These are phyloP conservation scores for Porodaedalea pini DNA, from an alignment of 1,284 basidiomycete genomes.

Conservation along the genomic window DNA sequence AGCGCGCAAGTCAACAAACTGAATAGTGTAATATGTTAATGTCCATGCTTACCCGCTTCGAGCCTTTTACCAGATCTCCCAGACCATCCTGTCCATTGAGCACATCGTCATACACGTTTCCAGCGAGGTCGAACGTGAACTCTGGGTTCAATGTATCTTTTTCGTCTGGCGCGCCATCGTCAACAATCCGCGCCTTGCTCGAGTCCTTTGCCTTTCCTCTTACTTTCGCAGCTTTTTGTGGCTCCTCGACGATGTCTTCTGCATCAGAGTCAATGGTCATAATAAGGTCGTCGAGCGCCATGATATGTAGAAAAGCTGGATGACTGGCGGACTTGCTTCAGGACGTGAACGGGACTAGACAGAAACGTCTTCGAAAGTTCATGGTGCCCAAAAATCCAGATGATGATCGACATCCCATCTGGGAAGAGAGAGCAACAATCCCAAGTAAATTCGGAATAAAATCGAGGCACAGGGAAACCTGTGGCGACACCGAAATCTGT, in stretches of 20 bases:
- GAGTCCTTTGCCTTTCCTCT: conserved; percentile 25
- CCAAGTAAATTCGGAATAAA: background rate
- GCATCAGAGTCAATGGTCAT: conserved; percentile 81
- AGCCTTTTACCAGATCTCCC: conserved; percentile 57
- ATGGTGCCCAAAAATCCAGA: background rate
- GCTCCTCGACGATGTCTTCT: conserved; percentile 41
- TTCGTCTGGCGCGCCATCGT: conserved; percentile 26
- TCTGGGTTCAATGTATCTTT: conserved; percentile 74
- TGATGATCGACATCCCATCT: conserved; percentile 8
- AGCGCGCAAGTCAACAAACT: conserved; percentile 18
- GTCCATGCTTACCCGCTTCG: conserved; percentile 56
- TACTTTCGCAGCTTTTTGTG: conserved; percentile 24
- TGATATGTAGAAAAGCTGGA: background rate
- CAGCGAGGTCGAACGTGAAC: conserved; percentile 79
- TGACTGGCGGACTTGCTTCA: background rate
- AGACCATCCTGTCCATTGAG: conserved; percentile 38
- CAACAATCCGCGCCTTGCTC: conserved; percentile 8
- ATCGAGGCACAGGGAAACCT: background rate
- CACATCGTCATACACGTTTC: conserved; percentile 61
- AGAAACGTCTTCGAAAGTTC: background rate
- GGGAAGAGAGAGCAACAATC: background rate
- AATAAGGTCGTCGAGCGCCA: conserved; percentile 54
- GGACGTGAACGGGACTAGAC: background rate
- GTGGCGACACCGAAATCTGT: background rate
- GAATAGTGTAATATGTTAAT: background rate